Base-by-base conservation (phyloP, 306 rosid genomes). In the Ormosia emarginata region DNA sequence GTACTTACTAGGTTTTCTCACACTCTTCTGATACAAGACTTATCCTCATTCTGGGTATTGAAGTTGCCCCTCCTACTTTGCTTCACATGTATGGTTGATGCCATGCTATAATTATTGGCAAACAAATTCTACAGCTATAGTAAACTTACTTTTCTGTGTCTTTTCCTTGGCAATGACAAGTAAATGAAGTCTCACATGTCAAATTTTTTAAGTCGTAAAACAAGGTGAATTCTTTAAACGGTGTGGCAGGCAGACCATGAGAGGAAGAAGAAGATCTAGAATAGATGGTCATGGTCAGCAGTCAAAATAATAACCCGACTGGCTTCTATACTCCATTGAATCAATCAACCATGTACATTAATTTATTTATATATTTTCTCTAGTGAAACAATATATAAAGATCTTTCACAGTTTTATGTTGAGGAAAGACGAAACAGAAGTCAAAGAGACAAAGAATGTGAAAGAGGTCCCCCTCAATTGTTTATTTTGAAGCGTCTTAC, bases 211-310 rank as follows among this genome's bases (percentile, higher is more conserved):
- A 66, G 33, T 14, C 10, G 11, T 10, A 57, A 30, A 61, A 13
- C 12, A 61, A 15, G 70, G 69, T 8, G 29, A 29, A 24, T 24
- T 44, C 41, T 69, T 69, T 14, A 40, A 43, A 7, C 1, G 14
- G 13, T 29, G 3, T 29, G 3, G 13, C 8, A 30, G 36, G n/a
- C 59, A 3, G n/a, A 40, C 24, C 13, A 50, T 50, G 56, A 30
- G 37, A 29, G 41, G 33, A 5, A 41, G 50, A 4, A 29, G 67
- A 39, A 82, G 65, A 61, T 75, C 55, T 67, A 47, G 14, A 70
- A 79, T 34, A 68, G 34, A 59, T 78, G 86, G 82, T 82, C 71
- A 77, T 10, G 53, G 70, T 61, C 71, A 75, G 13, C 30, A 12
- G 86, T 85, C 82, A 74, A 78, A 80, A 29, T 7, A 33, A 40